Conservation (phyloP, 139 green algal species). For the Parachlorella kessleri region DNA sequence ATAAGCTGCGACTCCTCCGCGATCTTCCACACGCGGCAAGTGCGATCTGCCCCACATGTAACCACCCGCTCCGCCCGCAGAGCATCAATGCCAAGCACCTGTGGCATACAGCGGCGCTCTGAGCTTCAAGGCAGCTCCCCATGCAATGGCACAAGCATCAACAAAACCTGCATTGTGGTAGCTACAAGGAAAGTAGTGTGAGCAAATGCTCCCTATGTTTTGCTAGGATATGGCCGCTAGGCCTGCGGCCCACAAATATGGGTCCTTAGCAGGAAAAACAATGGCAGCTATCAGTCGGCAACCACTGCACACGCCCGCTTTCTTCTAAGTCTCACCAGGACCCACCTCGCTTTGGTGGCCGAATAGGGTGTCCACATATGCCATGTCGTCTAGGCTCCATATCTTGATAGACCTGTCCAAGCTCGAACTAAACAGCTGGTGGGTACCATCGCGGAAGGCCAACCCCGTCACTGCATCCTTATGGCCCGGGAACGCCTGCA, state of each 20-base stretch:
- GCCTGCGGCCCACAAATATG: too few species aligned
- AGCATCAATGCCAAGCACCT: conserved; percentile 78
- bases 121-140: too few species aligned
- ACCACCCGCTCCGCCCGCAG: conserved; percentile 77
- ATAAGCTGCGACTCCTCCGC: conserved; percentile 96
- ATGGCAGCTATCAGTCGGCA: too few species aligned
- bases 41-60: conserved; percentile 79
- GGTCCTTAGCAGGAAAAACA: too few species aligned
- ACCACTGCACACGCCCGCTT: too few species aligned
- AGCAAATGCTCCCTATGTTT: too few species aligned
- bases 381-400: conserved; percentile 91
- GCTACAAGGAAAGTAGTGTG: too few species aligned
- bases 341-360: conserved; percentile 73
- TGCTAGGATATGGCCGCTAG: too few species aligned
- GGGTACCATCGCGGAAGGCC: conserved; percentile 81
- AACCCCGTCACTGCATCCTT: conserved; percentile 76
- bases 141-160: neutral
- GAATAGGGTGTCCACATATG: conserved; percentile 96
- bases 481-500: conserved; percentile 71
- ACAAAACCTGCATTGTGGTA: too few species aligned
- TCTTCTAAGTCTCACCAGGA: too few species aligned
- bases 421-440: conserved; percentile 78
- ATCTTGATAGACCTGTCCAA: conserved; percentile 89
- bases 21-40: conserved; percentile 96
- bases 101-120: conserved; percentile 4